Conservation (phyloP, 345 rosid species). For the Theobroma cacao region DNA sequence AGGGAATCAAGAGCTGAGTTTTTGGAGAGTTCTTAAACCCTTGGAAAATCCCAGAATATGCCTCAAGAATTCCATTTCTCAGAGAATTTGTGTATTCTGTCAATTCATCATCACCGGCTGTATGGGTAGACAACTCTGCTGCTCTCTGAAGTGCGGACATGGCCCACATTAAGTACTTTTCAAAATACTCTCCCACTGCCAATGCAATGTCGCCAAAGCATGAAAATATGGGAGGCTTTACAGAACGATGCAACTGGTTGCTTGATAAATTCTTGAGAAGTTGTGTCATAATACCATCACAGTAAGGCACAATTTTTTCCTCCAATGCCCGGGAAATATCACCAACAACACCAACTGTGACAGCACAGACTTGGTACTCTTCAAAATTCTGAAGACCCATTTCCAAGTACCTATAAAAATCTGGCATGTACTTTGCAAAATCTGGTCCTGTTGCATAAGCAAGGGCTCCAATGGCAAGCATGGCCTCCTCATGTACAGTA, state of each 20-base stretch:
- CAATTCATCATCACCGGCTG: constrained; percentile 70
- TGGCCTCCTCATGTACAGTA: constrained; percentile 79
- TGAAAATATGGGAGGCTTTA: constrained; percentile 76
- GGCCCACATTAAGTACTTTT: constrained; percentile 64
- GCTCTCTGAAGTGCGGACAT: constrained; percentile 83
- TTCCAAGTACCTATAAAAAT: constrained; percentile 67
- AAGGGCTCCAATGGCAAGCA: constrained; percentile 80
- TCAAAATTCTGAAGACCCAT: constrained; percentile 72
- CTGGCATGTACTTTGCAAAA: constrained; percentile 72
- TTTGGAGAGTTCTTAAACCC: constrained; percentile 75
- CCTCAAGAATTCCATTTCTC: constrained; percentile 74
- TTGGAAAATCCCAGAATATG: constrained; percentile 76
- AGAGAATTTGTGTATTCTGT: constrained; percentile 65
- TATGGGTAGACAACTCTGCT: constrained; percentile 65
- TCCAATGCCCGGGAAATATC: constrained; percentile 69
- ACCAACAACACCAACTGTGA: constrained; percentile 76
- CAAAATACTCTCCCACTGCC: constrained; percentile 72
- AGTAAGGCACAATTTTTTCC: constrained; percentile 59
- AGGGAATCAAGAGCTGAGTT: constrained; percentile 66
- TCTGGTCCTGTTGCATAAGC: constrained; percentile 66
- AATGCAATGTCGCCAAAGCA: constrained; percentile 76
- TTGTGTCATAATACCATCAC: constrained; percentile 78
- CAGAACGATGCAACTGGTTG: constrained; percentile 73
- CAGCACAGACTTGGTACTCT: constrained; percentile 37
- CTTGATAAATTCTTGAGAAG: constrained; percentile 79